Conservation (phyloP, 345 rosid genomes). For the Punica granatum region DNA sequence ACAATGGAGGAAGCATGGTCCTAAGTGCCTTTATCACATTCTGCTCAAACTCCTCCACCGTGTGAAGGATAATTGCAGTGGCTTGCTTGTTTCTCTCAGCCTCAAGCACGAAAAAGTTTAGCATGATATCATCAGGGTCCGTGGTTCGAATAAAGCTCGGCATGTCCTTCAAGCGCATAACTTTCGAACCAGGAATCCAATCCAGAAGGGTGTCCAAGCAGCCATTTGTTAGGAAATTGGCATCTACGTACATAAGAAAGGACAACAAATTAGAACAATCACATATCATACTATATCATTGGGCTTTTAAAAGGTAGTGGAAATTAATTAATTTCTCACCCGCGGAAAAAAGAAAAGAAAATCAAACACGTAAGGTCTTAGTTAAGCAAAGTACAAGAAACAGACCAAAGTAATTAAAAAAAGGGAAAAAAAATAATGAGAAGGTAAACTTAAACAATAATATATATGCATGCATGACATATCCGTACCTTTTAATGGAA, state of each 20-base stretch:
- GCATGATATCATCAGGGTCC: constrained; percentile 14
- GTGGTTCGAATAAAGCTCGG: constrained; percentile 36
- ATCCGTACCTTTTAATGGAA: constrained; percentile 41
- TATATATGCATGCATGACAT: no score
- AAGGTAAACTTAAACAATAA: no score
- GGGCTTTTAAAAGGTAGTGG: no score
- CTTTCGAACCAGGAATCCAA: constrained; percentile 41
- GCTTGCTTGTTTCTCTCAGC: constrained; percentile 19
- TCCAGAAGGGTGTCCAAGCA: constrained; percentile 28
- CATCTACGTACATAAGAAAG: no score
- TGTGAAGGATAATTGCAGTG: constrained; percentile 30
- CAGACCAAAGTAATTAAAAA: no score
- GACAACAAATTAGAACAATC: no score
- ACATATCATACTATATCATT: no score
- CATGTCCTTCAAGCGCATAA: constrained; percentile 31
- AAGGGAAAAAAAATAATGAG: no score
- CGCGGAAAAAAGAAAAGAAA: no score
- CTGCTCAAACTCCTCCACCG: constrained; percentile 26
- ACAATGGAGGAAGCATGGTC: constrained; percentile 12
- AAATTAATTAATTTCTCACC: no score
- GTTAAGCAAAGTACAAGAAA: no score
- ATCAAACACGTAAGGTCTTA: no score
- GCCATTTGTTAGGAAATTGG: constrained; percentile 23
- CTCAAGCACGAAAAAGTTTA: constrained; percentile 15
- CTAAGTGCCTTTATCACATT: constrained; percentile 19